Evolutionary conservation across 2,329 filamentous ascomycete species (phyloP).

Genomic region (Lecanoromycetidae sp.): DNA sequence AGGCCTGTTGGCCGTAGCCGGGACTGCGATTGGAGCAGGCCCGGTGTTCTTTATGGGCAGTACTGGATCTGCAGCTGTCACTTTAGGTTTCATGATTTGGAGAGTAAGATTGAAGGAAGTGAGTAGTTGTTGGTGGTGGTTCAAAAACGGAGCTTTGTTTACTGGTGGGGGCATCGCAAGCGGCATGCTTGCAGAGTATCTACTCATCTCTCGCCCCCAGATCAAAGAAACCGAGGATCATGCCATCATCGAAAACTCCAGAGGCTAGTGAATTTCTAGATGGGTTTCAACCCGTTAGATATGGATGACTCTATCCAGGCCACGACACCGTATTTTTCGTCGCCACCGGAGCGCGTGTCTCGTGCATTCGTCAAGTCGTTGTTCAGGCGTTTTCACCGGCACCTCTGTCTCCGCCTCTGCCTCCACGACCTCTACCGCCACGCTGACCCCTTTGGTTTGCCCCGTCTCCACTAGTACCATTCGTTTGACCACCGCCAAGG

Average conservation of each 20-base stretch:
- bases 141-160: conserved; percentile 57
- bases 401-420: conserved; percentile 9
- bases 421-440: conserved; percentile 22
- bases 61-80: conserved; percentile 51
- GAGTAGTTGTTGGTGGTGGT: conserved; percentile 66
- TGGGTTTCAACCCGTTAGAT: neutral
- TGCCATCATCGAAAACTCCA: neutral
- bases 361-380: neutral
- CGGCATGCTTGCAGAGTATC: conserved; percentile 49
- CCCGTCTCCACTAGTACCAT: conserved; percentile 20
- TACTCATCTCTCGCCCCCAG: neutral
- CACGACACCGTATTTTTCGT: conserved; percentile 9
- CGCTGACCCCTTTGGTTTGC: conserved; percentile 32
- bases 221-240: neutral
- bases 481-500: conserved; percentile 19
- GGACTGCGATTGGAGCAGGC: conserved; percentile 53
- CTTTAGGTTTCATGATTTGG: conserved; percentile 55
- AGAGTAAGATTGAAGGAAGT: conserved; percentile 54
- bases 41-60: conserved; percentile 57
- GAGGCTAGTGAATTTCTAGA: neutral
- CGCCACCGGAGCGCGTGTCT: neutral
- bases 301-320: neutral
- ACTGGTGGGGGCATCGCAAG: conserved; percentile 51
- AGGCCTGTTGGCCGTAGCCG: conserved; percentile 56
- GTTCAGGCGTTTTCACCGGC: neutral